Evolutionary conservation across 2,329 filamentous ascomycete species (phyloP), one percentile per base, ranked within the genome.

Genomic region (Ciborinia camelliae): DNA sequence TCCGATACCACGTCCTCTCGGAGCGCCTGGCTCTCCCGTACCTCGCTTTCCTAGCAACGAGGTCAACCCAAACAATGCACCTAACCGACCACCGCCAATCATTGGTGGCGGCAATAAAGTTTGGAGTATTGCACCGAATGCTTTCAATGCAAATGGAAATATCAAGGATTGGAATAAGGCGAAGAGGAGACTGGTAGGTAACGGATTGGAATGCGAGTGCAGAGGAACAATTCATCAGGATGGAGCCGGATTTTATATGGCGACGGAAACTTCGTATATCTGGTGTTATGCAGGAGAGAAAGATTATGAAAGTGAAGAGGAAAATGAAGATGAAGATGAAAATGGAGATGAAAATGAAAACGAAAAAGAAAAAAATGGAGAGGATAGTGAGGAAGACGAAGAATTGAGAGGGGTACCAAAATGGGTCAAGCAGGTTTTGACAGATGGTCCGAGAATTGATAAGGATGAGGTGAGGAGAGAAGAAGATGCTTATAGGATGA

Each of bases 371-470:
- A 10, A 23, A 4, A 10, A 55, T 7, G 5, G 2, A 2, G 51
- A 57, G 3, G 41, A 28, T 30, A 18, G 2, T 35, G 61, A 48
- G n/a, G 61, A 63, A 50, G 41, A 48, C 1, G 41, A 58, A 35
- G 15, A 28, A 1, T 47, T 58, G 2, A 18, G 4, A 47, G 39
- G 54, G 15, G 39, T 45, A 0, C 61, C 52, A 1, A 15, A 4
- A 14, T 63, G 61, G 61, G 61, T 58, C n/a, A 57, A 39, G 35
- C 61, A 63, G 30, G 61, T 28, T 8, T 47, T 63, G 35, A 58
- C 30, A 2, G 12, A 37, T 8, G 61, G 51, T 39, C 61, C 61
- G 2, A 32, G 26, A 10, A 58, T 63, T 15, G 43, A 63, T 30
- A 32, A 63, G 52, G 9, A 58, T 4, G 28, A 48, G 23, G 39